Evolutionary conservation across 2,329 filamentous ascomycete species (phyloP), one percentile per base, ranked within the genome.

Genomic region (Cladosporium velox): DNA sequence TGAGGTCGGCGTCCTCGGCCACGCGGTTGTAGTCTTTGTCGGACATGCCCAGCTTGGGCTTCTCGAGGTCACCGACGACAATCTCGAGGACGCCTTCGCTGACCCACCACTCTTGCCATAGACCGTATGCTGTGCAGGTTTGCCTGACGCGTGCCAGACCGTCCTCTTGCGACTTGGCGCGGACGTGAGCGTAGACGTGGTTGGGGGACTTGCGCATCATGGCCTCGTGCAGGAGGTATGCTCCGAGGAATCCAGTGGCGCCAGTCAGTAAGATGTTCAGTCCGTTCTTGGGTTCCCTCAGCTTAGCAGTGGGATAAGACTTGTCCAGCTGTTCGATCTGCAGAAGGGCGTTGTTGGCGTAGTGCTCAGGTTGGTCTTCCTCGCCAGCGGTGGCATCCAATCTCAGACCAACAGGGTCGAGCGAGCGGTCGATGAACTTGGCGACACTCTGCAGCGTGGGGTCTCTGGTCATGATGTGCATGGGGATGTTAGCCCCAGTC

Each of bases 191-290:
- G 66, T 96, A 87, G 11, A 96, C 83, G 70, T 86, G 88, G 18
- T 80, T 79, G 11, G 82, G 80, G 7, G 73, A 67, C 4, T 70
- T 72, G 28, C 90, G 83, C 47, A 85, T 85, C 1, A 97, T 83
- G 1, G 97, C 79, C 65, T 96, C 91, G 65, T 86, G 86, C 35
- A 96, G 81, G 12, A 97, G 82, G 74, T 93, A 96, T 0, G 91
- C 86, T 32, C 93, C 93, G 24, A 97, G 79, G 82, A 97, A 97
- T 2, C 93, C 93, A 5, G 93, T 97, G 4, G 91, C 92, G 52
- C 94, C 93, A 2, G 93, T 97, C 5, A 97, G 80, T 77, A 97
- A 91, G 12, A 95, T 84, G 0, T 69, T 80, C 68, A 72, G 75
- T 66, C 66, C 77, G 12, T 65, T 69, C 30, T 71, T 62, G 8